Base-by-base conservation (phyloP, 768 basidiomycete genomes). In the Podaxis carcinomalis region DNA sequence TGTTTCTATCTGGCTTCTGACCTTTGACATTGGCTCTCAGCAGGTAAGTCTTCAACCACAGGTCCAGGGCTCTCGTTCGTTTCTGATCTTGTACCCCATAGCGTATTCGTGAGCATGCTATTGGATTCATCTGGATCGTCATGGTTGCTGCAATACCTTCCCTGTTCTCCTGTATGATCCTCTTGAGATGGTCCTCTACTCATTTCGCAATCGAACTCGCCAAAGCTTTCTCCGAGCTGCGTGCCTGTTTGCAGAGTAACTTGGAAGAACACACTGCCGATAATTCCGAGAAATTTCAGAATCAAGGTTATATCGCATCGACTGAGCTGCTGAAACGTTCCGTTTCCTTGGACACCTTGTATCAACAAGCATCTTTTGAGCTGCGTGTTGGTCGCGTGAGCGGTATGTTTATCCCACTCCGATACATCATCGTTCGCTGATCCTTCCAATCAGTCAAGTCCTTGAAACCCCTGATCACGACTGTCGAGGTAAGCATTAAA, bases 311-410 rank as follows among this genome's bases (percentile, higher is more conserved):
- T 13, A 37, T 39, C n/a, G 47, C 47, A 35, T 35, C 47, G 3
- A 14, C 47, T 13, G 64, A 74, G 5, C 66, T 80, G 4, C 63
- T 80, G 13, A 65, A 66, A 35, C 70, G 68, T 23, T 77, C 78
- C 14, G 68, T 78, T 36, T 70, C 70, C 27, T 67, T 82, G 39
- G 77, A 80, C 59, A 65, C 73, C 42, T 68, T 71, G 21, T 80
- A 81, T 62, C 75, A 75, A 2, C 78, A 78, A 61, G 79, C 80
- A 10, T 71, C 74, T 2, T 80, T 82, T 53, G 80, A 82, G 55
- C 68, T 80, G 32, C 74, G 79, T 5, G 62, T 80, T 5, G 79
- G 80, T 23, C 74, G 79, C 21, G 66, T 82, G 36, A 73, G 74
- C 51, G 73, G 80, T 81, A 63, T 62, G 73, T 56, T 32, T n/a